Evolutionary conservation across 2,329 filamentous ascomycete genomes (phyloP).

Genomic region (Penicillium expansum): DNA sequence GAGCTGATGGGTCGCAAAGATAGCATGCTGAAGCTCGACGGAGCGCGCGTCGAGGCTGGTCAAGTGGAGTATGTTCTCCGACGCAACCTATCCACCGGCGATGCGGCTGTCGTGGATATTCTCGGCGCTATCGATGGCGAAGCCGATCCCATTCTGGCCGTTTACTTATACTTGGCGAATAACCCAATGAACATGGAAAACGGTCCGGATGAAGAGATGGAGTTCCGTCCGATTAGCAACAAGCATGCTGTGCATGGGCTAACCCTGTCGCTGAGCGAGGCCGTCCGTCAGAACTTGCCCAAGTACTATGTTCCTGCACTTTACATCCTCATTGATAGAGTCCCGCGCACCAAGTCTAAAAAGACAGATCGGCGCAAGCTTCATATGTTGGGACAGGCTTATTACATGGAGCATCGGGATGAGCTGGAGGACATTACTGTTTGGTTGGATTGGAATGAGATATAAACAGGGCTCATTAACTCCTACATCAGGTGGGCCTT

Average conservation of each 20-base stretch:
- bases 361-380: conserved; percentile 26
- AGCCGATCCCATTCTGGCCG: conserved; percentile 15
- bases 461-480: background rate
- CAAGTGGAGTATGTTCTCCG: conserved; percentile 25
- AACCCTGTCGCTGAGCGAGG: conserved; percentile 8
- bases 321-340: conserved; percentile 19
- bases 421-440: conserved; percentile 14
- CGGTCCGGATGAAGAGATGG: conserved; percentile 13
- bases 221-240: conserved; percentile 11
- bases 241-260: conserved; percentile 8
- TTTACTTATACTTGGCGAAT: conserved; percentile 16
- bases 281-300: conserved; percentile 14
- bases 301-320: conserved; percentile 20
- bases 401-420: conserved; percentile 18
- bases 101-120: conserved; percentile 19
- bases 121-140: conserved; percentile 19
- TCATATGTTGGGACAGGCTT: conserved; percentile 19
- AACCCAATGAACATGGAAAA: conserved; percentile 16
- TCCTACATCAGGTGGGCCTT: background rate
- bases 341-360: conserved; percentile 26
- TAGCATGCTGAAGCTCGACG: conserved; percentile 27
- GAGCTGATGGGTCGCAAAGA: conserved; percentile 31
- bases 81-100: conserved; percentile 5
- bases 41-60: conserved; percentile 20
- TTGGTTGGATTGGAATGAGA: conserved; percentile 13